Evolutionary conservation across 805 yeast species (phyloP), one percentile per base, ranked within the genome.

Genomic region (Maudiozyma barnettii): DNA sequence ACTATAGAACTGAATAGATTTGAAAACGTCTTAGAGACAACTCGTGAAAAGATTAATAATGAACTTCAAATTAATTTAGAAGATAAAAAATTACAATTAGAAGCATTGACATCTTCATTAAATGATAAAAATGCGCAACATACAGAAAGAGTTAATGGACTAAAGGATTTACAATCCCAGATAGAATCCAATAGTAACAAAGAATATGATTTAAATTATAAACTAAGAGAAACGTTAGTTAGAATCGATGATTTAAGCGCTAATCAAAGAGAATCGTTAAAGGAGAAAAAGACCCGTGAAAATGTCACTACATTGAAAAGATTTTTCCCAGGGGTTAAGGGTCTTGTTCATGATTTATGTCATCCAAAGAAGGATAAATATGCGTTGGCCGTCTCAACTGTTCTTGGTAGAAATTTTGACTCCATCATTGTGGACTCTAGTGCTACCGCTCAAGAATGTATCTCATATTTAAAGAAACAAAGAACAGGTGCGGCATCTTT

Each of bases 401-500:
- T 84, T 5, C 68, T 93, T 26, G 98, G 97, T 8, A 75, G 77
- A 49, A 75, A 84, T 56, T 76, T 82, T 55, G 95, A 93, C 63
- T 77, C 96, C 0, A 76, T 93, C 16, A 75, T 93, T 18, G 99
- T 93, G 5, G 95, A 88, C 54, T 75, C 75, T 23, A 68, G 79
- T 5, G 62, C 77, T 9, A 74, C 81, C 20, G 95, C 95, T 0
- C 77, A 79, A 48, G 79, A 80, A 51, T 86, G 95, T 61, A 84
- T 93, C 51, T 77, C 79, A 8, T 83, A 82, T 48, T 69, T 91
- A 61, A 86, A 88, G 56, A 90, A 85, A 53, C 91, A 91, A 60
- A 75, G 96, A 53, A 71, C 83, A 12, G 98, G 98, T 42, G 74
- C 76, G 7, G 89, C 93, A 1, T 79, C 95, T 1, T 90, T 93